Evolutionary conservation across 306 rosid species (phyloP), one percentile per base, ranked within the genome.

Genomic region (Lathyrus tuberosus): DNA sequence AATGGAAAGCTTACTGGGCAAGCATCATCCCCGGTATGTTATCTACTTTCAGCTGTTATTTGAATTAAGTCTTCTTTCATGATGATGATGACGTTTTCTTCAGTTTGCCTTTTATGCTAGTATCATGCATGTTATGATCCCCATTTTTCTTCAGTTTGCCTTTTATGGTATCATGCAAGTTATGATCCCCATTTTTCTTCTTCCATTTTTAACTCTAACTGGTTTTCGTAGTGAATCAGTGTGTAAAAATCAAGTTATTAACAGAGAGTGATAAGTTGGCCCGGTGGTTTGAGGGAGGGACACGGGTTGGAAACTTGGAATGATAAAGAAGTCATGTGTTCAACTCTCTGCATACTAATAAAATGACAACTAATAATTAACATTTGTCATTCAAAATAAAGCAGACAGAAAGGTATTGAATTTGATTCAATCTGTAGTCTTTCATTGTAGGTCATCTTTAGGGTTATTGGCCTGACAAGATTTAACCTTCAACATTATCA

Each of bases 1-100:
- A 15, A 94, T 94, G 98, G 98, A 90, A 81, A 86, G 83, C 70
- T 85, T 94, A 71, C 86, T 90, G 31, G 70, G 85, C 76, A 87
- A 94, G 79, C 96, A 90, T 79, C 77, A 65, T 76, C 98, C 98
- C 14, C 76, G 89, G 98, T 88, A 80, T 59, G 52, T 70, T 82
- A 63, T 74, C 73, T 10, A 69, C 72, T 64, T 70, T 7, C 16
- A 31, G 62, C 66, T 33, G 26, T 54, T 53, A 7, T 42, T 62
- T 49, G 44, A 17, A 17, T 10, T 41, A 35, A 51, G 43, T 73
- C 41, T 16, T 42, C 71, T 66, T n/a, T 44, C 58, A 42, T 64
- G 71, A 76, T 18, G 56, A 43, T 30, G 43, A 9, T 57, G 26
- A 3, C 4, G 5, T 66, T 35, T 48, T 48, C 13, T 48, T 44